Conservation (phyloP, 352 stramenopile genomes). For the Pythium brachiatum region DNA sequence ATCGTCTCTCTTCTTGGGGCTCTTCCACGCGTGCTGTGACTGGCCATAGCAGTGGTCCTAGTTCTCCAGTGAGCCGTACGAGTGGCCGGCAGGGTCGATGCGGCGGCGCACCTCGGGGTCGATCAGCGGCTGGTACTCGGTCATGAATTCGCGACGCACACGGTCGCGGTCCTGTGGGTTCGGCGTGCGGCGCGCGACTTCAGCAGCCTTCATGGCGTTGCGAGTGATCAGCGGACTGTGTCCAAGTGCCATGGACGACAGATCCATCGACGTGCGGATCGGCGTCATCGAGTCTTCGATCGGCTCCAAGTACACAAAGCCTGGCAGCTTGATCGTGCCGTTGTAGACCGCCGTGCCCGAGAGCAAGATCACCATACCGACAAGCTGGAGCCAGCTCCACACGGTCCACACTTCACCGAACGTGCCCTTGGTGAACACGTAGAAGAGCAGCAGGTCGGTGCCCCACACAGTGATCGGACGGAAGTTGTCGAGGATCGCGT, state of each 20-base stretch:
- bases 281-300: conserved; percentile 59
- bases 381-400: conserved; percentile 94
- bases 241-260: conserved; percentile 55
- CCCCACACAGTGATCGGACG: conserved; percentile 95
- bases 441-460: conserved; percentile 95
- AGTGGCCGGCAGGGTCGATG: conserved; percentile 74
- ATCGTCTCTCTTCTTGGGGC: not conserved
- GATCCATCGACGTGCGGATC: conserved; percentile 63
- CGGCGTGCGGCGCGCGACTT: conserved; percentile 75
- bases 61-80: conserved; percentile 77
- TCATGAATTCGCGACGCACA: conserved; percentile 85
- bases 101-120: conserved; percentile 55
- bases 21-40: not conserved
- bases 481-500: conserved; percentile 98
- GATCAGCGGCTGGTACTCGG: conserved; percentile 76
- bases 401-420: conserved; percentile 95
- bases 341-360: conserved; percentile 98
- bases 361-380: conserved; percentile 91
- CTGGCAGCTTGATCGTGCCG: conserved; percentile 75
- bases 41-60: conserved; percentile 24
- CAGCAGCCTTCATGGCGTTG: conserved; percentile 80
- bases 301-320: conserved; percentile 75
- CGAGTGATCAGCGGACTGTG: conserved; percentile 76
- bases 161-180: conserved; percentile 79
- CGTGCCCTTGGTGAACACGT: conserved; percentile 86